A percentile compares a stretch with the other conserved stretches of the same genome.
These are phyloP conservation scores for Hortiboletus campestris DNA, from an alignment of 768 basidiomycete species.

Conservation along the genomic window DNA sequence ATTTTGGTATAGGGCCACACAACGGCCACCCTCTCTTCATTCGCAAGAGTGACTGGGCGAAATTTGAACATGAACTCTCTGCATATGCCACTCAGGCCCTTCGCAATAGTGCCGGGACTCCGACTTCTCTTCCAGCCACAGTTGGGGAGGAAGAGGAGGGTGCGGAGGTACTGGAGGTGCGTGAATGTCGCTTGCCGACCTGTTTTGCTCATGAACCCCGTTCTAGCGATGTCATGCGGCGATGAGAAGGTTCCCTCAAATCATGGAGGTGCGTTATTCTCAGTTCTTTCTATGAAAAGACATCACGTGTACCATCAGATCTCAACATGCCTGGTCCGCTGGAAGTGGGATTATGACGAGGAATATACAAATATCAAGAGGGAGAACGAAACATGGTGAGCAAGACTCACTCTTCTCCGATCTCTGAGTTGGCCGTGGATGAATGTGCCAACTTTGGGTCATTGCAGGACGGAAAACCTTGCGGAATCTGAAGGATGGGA, in stretches of 20 bases:
- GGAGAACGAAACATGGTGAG: conserved; percentile 19
- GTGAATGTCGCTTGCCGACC: background rate
- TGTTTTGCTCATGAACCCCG: background rate
- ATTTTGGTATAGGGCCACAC: conserved; percentile 20
- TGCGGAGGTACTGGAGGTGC: background rate
- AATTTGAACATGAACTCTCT: background rate
- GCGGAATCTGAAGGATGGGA: conserved; percentile 45
- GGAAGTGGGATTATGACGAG: conserved; percentile 26
- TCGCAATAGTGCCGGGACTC: background rate
- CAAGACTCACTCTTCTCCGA: background rate
- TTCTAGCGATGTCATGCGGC: conserved; percentile 5
- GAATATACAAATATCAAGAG: conserved; percentile 1
- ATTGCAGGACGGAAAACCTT: conserved; percentile 34
- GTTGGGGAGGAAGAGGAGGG: background rate
- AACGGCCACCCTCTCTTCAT: background rate
- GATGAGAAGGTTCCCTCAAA: background rate
- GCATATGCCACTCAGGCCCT: background rate
- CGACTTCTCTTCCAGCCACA: background rate
- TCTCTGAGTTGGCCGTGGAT: background rate
- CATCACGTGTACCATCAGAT: conserved; percentile 10
- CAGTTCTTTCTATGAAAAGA: too few species aligned
- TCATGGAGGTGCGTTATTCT: conserved; percentile 20
- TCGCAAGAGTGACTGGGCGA: conserved; percentile 21
- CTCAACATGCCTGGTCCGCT: conserved; percentile 22
- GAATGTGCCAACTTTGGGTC: background rate